Conservation (phyloP, 1,284 basidiomycete genomes). For the Malassezia nana region DNA sequence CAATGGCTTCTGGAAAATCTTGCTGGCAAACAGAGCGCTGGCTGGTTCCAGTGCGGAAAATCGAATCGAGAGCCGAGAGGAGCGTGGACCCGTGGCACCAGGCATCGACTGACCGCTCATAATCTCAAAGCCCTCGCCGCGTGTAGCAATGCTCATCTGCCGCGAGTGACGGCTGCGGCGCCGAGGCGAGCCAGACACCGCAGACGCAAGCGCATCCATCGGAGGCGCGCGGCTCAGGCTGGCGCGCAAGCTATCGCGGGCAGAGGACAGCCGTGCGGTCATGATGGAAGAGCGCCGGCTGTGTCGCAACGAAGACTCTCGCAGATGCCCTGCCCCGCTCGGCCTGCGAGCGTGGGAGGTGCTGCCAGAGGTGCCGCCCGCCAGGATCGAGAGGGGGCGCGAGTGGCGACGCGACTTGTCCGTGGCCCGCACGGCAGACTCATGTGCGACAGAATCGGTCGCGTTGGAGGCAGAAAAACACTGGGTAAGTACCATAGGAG, state of each 20-base stretch:
- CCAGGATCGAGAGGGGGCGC: neutral
- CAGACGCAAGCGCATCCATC: neutral
- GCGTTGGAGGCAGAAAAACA: constrained; percentile 1
- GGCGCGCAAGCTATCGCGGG: neutral
- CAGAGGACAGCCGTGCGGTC: neutral
- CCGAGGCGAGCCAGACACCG: neutral
- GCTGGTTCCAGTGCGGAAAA: constrained; percentile 16
- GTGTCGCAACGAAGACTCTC: neutral
- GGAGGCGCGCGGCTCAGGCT: neutral
- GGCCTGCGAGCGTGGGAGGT: neutral
- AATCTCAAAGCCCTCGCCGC: constrained; percentile 11
- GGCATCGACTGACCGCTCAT: constrained; percentile 11
- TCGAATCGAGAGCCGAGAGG: constrained; percentile 5
- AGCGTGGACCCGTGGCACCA: neutral
- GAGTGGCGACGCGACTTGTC: constrained; percentile 9
- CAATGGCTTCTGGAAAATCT: constrained; percentile 1
- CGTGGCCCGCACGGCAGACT: constrained; percentile 14
- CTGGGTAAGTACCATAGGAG: constrained; percentile 9
- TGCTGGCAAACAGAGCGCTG: constrained; percentile 8
- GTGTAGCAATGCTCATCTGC: constrained; percentile 13
- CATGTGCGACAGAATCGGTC: constrained; percentile 1
- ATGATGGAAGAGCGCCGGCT: neutral
- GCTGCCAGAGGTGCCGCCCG: neutral
- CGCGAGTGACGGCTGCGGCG: constrained; percentile 14
- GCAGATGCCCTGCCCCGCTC: neutral